Percentiles rank a stretch among this genome's conserved stretches.
Evolutionary conservation across 1,284 basidiomycete species (phyloP).

Genomic region (Hemileia vastatrix): DNA sequence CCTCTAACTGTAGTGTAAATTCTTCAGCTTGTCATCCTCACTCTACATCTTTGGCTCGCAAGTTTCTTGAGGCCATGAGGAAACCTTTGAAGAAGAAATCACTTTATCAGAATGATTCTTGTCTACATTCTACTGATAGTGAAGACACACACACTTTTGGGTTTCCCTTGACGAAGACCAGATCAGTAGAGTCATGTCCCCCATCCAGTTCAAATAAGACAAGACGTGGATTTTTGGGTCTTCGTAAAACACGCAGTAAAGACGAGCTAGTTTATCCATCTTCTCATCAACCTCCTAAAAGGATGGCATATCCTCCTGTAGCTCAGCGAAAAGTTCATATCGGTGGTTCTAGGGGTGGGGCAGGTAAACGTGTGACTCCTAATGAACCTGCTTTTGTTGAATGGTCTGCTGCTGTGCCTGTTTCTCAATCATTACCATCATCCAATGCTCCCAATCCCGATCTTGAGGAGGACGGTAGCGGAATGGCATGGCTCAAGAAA

Average conservation of each 20-base stretch:
- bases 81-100: not conserved
- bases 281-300: not conserved
- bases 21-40: not conserved
- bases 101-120: not conserved
- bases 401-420: not conserved
- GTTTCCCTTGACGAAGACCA: not conserved
- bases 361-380: not conserved
- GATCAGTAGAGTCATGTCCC: constrained; percentile 5
- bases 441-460: not conserved
- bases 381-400: constrained; percentile 19
- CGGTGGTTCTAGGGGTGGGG: constrained; percentile 17
- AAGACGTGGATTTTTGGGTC: not conserved
- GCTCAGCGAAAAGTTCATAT: constrained; percentile 20
- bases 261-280: not conserved
- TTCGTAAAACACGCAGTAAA: constrained; percentile 4
- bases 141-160: not conserved
- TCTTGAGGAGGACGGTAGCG: constrained; percentile 12
- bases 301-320: constrained; percentile 12
- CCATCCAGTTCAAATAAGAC: not conserved
- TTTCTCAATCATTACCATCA: not conserved
- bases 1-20: not conserved
- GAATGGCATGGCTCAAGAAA: constrained; percentile 18
- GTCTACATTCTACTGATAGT: not conserved
- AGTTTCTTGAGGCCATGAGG: constrained; percentile 11
- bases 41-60: not conserved